These are phyloP conservation scores for Cercis canadensis DNA, from an alignment of 306 rosid genomes.

Conservation along the genomic window DNA sequence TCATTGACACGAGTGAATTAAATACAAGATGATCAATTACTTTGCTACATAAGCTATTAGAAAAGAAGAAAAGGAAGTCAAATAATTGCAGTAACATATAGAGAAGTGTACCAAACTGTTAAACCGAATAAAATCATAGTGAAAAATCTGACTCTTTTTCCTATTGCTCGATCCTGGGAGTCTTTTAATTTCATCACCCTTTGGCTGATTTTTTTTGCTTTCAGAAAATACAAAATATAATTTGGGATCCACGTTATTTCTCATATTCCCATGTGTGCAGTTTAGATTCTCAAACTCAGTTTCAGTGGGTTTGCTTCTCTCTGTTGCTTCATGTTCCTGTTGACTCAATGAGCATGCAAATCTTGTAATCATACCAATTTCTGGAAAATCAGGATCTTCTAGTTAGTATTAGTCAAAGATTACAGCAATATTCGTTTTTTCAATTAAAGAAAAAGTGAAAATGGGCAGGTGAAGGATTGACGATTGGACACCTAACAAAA, in stretches of 20 bases:
- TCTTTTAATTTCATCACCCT: conserved; percentile 16
- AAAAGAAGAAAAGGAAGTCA: too few species aligned
- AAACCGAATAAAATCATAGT: too few species aligned
- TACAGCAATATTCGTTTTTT: conserved; percentile 22
- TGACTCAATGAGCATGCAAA: not conserved
- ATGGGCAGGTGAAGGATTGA: conserved; percentile 29
- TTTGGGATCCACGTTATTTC: too few species aligned
- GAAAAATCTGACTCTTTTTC: too few species aligned
- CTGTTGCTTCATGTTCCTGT: conserved; percentile 5
- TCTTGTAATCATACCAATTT: not conserved
- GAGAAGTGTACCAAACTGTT: too few species aligned
- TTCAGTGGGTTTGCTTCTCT: conserved; percentile 17
- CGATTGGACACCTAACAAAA: conserved; percentile 8
- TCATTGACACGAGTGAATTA: too few species aligned
- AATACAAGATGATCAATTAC: too few species aligned
- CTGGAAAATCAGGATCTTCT: conserved; percentile 22
- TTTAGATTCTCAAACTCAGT: not conserved
- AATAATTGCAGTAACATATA: too few species aligned
- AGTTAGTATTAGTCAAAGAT: conserved; percentile 27
- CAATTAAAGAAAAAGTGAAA: conserved; percentile 29
- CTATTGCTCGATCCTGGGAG: not conserved
- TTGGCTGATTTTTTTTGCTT: conserved; percentile 11
- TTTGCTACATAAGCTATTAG: too few species aligned
- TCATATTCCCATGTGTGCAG: conserved; percentile 29
- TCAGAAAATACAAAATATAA: too few species aligned